Conservation (phyloP, 78 protist species). For the Dictyostelium capitatum region DNA sequence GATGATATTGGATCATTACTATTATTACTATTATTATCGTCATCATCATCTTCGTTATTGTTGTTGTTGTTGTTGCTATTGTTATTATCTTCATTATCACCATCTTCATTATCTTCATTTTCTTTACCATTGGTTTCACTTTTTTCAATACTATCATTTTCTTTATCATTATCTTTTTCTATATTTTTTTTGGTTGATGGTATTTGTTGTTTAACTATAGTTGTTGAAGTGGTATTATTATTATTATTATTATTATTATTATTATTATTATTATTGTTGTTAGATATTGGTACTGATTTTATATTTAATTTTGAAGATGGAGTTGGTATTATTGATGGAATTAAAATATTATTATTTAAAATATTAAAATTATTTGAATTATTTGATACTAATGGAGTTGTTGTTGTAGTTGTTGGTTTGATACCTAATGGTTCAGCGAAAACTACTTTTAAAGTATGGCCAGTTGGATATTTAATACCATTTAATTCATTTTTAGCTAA, state of each 20-base stretch:
- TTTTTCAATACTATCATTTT: neutral
- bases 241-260: neutral
- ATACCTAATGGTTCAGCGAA: slow-evolving; percentile 82
- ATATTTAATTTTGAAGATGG: neutral
- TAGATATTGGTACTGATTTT: neutral
- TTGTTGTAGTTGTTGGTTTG: slow-evolving; percentile 11
- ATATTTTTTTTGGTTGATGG: too few relatives aligned
- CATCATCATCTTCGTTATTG: neutral
- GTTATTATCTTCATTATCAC: neutral
- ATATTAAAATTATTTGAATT: neutral
- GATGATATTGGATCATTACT: neutral
- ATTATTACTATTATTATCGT: neutral
- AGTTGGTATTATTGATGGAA: neutral
- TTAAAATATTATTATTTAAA: neutral
- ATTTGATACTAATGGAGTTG: neutral
- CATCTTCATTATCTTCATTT: neutral
- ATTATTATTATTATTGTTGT: neutral
- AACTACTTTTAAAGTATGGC: slow-evolving; percentile 67
- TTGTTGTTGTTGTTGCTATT: neutral
- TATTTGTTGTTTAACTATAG: neutral
- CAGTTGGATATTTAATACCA: slow-evolving; percentile 81
- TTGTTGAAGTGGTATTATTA: neutral
- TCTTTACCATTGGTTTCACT: neutral
- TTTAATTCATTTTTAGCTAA: slow-evolving; percentile 76
- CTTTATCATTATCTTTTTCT: neutral